These are phyloP conservation scores for Talaromyces stipitatus DNA, from an alignment of 495 filamentous ascomycete species.

Conservation along the genomic window DNA sequence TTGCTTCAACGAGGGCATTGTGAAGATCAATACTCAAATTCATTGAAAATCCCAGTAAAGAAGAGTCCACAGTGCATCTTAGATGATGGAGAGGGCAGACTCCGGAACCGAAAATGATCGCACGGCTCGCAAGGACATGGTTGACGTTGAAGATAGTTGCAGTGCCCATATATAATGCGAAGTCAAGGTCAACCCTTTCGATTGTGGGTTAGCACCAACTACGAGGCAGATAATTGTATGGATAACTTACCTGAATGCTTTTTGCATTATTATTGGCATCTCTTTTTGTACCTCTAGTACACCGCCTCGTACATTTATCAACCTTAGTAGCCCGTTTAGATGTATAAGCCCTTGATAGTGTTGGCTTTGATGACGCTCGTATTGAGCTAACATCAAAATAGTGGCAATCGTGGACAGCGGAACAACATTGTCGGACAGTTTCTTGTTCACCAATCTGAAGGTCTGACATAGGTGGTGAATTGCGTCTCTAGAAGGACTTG, in stretches of 20 bases:
- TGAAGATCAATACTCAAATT: neutral
- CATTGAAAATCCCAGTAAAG: neutral
- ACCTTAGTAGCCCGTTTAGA: slow-evolving; percentile 15
- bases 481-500: slow-evolving; percentile 7
- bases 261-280: neutral
- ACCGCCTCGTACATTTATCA: slow-evolving; percentile 16
- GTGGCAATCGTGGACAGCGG: slow-evolving; percentile 15
- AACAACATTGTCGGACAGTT: slow-evolving; percentile 10
- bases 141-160: neutral
- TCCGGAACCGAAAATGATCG: neutral
- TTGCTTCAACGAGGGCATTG: neutral
- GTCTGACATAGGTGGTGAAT: slow-evolving; percentile 12
- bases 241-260: neutral
- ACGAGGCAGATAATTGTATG: neutral
- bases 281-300: slow-evolving; percentile 11
- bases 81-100: too few relatives aligned
- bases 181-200: slow-evolving; percentile 1
- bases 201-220: neutral
- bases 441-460: slow-evolving; percentile 12
- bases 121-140: neutral
- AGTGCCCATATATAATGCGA: slow-evolving; percentile 2
- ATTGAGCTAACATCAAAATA: slow-evolving; percentile 14
- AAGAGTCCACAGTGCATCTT: neutral
- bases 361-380: slow-evolving; percentile 16
- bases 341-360: slow-evolving; percentile 14